Evolutionary conservation across 768 basidiomycete species (phyloP), one percentile per base, ranked within the genome.

Genomic region (Leccinum incarnatum): DNA sequence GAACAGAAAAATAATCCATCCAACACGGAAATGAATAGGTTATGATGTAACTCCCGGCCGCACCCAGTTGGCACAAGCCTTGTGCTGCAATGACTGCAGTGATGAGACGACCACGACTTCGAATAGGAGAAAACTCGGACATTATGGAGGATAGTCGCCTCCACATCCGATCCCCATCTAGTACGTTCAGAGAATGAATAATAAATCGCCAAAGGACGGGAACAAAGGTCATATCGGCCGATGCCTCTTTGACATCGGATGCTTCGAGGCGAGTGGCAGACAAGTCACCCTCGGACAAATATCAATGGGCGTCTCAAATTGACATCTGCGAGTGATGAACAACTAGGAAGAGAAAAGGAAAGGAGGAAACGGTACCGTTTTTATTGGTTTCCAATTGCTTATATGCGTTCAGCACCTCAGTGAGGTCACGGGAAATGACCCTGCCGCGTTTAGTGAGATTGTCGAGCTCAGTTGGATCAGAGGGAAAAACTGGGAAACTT

Each of bases 241-340:
- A 68, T 0, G 79, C 83, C 50, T 84, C 76, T 27, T 81, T 78
- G 8, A 74, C 69, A 52, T 81, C 74, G 27, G 74, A 58, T 19
- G 69, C 61, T 17, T 71, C 62, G 30, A 81, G 67, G 4, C 71
- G 67, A 4, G 79, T 75, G 1, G 72, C 66, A 15, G 74, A 67
- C 36, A 83, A 56, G 58, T 89, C 83, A 23, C 80, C 81, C 62
- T 85, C 75, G 4, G 78, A 75, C 36, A 91, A 72, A 63, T 88
- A 84, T 81, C 83, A 89, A 37, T 88, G 70, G 5, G 84, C 82
- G 59, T 86, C 74, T 65, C 48, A 85, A 57, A 58, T 88, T 80
- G 60, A 88, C 88, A 56, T 77, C 88, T 90, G 54, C 14, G 45
- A 49, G 48, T 47, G 4, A 27, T 3, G 27, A 59, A 62, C 53